Conservation (phyloP, 78 protist genomes). For the Corallochytrium limacisporum region DNA sequence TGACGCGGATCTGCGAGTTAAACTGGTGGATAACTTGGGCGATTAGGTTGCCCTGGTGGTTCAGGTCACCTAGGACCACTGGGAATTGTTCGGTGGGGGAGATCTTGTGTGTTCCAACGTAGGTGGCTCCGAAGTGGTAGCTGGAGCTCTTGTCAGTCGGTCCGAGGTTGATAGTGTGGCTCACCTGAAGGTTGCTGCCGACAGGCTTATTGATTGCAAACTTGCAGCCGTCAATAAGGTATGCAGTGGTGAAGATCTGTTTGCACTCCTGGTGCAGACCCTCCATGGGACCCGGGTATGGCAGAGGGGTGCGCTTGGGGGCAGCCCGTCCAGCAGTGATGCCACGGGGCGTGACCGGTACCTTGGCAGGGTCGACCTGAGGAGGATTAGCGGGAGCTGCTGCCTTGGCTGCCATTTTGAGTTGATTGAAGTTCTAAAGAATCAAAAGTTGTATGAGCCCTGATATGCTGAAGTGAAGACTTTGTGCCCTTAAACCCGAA, state of each 20-base stretch:
- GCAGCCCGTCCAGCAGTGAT: no score
- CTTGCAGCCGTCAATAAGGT: background rate
- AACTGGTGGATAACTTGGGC: background rate
- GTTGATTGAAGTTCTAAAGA: no score
- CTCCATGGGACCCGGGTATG: constrained; percentile 21
- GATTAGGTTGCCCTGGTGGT: constrained; percentile 3
- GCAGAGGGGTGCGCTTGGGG: no score
- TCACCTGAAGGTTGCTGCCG: background rate
- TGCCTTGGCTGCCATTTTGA: no score
- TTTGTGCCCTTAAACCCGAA: no score
- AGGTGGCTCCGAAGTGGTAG: constrained; percentile 7
- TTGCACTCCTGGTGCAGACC: constrained; percentile 3
- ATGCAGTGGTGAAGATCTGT: background rate
- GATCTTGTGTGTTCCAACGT: background rate
- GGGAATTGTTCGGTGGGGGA: background rate
- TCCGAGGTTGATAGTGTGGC: background rate
- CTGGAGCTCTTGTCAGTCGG: background rate
- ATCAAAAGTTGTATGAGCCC: no score
- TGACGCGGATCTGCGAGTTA: background rate
- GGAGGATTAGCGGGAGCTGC: no score
- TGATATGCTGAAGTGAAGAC: no score
- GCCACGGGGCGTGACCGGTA: no score
- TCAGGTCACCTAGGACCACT: background rate
- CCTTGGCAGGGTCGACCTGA: no score
- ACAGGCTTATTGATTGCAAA: constrained; percentile 3